A percentile compares a stretch with the other conserved stretches of the same genome.
phyloP scores from a whole-genome alignment of 2,329 filamentous ascomycete species.

The Orbilia ellipsospora region DNA sequence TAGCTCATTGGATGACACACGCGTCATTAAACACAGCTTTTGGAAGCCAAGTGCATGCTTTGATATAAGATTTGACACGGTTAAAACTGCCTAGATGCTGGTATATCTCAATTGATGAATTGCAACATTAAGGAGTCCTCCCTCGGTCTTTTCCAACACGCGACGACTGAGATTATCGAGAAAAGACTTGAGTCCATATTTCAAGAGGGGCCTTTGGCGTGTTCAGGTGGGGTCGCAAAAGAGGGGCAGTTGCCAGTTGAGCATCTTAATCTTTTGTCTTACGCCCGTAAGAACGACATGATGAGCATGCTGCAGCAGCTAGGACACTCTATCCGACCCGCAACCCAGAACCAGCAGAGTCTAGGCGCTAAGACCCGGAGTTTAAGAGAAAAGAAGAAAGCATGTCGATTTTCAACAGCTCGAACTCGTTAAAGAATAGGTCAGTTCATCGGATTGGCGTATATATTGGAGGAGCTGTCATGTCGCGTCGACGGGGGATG shows the following conservation, averaged over 20 bases:
- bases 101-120: no score
- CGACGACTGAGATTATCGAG: no score
- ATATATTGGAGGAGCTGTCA: slow-evolving; percentile 7
- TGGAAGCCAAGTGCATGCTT: neutral
- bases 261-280: slow-evolving; percentile 5
- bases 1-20: neutral
- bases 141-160: no score
- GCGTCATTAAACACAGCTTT: neutral
- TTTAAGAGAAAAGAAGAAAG: slow-evolving; percentile 40
- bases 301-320: slow-evolving; percentile 9
- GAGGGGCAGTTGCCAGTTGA: slow-evolving; percentile 17
- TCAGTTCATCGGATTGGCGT: no score
- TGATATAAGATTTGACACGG: neutral
- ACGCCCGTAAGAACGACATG: neutral
- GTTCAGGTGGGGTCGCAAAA: slow-evolving; percentile 21
- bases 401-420: neutral
- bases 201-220: neutral
- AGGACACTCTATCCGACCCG: slow-evolving; percentile 46
- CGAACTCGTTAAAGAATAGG: no score
- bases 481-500: slow-evolving; percentile 40
- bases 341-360: slow-evolving; percentile 5
- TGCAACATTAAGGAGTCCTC: no score
- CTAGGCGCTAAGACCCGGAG: slow-evolving; percentile 36
- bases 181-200: neutral
- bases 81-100: neutral